A percentile compares a stretch with the other conserved stretches of the same genome.
Evolutionary conservation across 768 basidiomycete species (phyloP).

Genomic region (Lactarius hengduanensis): DNA sequence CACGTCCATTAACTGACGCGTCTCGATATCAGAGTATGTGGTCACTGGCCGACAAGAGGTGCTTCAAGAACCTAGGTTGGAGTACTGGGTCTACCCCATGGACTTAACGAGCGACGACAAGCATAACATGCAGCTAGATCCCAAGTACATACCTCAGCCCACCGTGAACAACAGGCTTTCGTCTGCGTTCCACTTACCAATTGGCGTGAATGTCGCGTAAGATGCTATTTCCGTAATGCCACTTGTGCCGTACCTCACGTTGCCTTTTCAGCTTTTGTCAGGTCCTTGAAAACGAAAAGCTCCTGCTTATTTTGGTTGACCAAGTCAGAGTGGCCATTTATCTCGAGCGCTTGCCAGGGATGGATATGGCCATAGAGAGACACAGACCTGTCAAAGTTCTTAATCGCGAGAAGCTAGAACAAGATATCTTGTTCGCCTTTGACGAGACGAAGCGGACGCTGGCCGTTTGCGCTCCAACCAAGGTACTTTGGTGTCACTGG

Average conservation of each 20-base stretch:
- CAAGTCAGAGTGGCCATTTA: constrained; percentile 19
- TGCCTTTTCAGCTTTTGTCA: constrained; percentile 19
- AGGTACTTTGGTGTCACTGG: constrained; percentile 34
- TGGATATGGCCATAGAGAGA: constrained; percentile 8
- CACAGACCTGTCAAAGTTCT: constrained; percentile 29
- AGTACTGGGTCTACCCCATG: constrained; percentile 6
- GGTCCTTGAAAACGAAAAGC: constrained; percentile 17
- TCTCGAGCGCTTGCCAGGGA: constrained; percentile 11
- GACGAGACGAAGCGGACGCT: constrained; percentile 53
- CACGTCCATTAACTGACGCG: not conserved
- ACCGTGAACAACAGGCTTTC: constrained; percentile 12
- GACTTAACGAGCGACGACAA: constrained; percentile 17
- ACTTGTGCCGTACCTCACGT: not conserved
- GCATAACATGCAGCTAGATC: constrained; percentile 21
- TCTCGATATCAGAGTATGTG: constrained; percentile 11
- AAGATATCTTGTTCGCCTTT: constrained; percentile 46
- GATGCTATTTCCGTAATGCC: not conserved
- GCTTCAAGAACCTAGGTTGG: constrained; percentile 6
- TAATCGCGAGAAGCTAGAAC: constrained; percentile 47
- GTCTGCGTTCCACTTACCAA: constrained; percentile 9
- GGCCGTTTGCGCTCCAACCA: constrained; percentile 44
- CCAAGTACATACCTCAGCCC: constrained; percentile 17
- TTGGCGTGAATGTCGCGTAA: constrained; percentile 13
- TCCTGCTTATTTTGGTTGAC: constrained; percentile 19
- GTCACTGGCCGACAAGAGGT: constrained; percentile 12